Base-by-base conservation (phyloP, 2,329 filamentous ascomycete genomes). In the Colletotrichum australisinense region DNA sequence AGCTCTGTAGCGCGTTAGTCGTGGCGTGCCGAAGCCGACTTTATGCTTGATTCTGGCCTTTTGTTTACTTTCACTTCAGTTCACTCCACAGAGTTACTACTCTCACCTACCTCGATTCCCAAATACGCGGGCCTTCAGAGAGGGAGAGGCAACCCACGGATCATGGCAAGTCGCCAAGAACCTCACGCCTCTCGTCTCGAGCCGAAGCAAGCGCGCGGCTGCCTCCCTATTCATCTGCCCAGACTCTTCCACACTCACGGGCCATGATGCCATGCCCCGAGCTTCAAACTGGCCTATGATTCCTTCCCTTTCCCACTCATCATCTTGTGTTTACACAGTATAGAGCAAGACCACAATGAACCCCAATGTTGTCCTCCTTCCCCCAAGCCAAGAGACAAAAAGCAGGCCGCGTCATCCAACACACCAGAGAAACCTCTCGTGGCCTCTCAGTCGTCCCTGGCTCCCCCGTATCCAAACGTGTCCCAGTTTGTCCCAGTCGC, bases 141-240 rank as follows among this genome's bases (percentile, higher is more conserved):
- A 32, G 30, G 2, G 42, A n/a, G 42, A 49, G 42, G 42, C 42
- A 49, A 22, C 42, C 42, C 19, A 22, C 19, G 42, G 19, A n/a
- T 22, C 42, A 22, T 49, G 42, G 42, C 16, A 49, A 49, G 42
- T n/a, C 19, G 42, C 42, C 42, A 49, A 49, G 42, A 49, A 49
- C 8, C 19, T 42, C 38, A 16, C 42, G 8, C 12, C 7, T 19
- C 19, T 49, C 16, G 8, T 19, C 7, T 49, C 19, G 8, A 49
- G 19, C 66, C 57, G 35, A 49, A 30, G 5, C 67, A 73, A 66
- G 71, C 71, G 71, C 71, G 71, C 67, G 71, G 67, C 69, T 63
- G 66, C 65, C 53, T 72, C 58, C 19, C 19, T 9, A n/a, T 22
- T n/a, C 8, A 0, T 49, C 19, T 49, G 42, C 19, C 42, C 19